A percentile compares a stretch with the other conserved stretches of the same genome.
These are phyloP conservation scores for Exophiala phaeomuriformis DNA, from an alignment of 2,329 filamentous ascomycete species.

Conservation along the genomic window DNA sequence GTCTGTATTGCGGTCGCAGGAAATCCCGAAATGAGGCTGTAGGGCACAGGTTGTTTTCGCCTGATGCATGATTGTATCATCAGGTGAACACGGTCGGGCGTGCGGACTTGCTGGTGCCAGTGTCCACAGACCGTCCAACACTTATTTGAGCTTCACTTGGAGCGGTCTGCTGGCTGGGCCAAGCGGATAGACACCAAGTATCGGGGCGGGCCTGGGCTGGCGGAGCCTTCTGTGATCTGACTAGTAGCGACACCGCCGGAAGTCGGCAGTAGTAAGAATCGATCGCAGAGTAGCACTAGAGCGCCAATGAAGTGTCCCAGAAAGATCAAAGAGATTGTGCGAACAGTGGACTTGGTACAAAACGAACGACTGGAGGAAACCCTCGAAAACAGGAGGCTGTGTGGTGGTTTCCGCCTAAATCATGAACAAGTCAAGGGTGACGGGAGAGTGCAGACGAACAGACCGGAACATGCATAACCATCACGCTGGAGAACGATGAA, in stretches of 20 bases:
- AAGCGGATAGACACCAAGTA: too few species aligned
- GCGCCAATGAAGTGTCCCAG: too few species aligned
- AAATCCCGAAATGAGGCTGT: slow-evolving; percentile 25
- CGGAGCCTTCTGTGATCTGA: too few species aligned
- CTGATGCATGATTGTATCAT: slow-evolving; percentile 24
- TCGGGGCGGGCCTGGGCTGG: too few species aligned
- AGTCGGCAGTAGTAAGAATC: too few species aligned
- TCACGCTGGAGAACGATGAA: slow-evolving; percentile 4
- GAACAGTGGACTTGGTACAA: background rate
- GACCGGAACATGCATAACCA: slow-evolving; percentile 1
- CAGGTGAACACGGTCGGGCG: slow-evolving; percentile 12
- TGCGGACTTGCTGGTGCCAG: background rate
- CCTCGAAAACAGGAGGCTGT: background rate
- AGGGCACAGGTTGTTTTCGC: slow-evolving; percentile 15
- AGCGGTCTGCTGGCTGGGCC: too few species aligned
- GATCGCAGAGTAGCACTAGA: too few species aligned
- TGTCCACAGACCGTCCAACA: background rate
- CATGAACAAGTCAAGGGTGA: background rate
- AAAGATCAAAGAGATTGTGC: background rate
- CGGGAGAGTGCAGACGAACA: background rate
- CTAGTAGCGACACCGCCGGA: too few species aligned
- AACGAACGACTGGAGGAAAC: background rate
- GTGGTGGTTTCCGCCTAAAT: background rate
- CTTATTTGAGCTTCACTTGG: background rate
- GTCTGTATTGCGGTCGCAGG: slow-evolving; percentile 23